These are phyloP conservation scores for Capsella bursapastoris DNA, from an alignment of 345 rosid genomes.

Conservation along the genomic window DNA sequence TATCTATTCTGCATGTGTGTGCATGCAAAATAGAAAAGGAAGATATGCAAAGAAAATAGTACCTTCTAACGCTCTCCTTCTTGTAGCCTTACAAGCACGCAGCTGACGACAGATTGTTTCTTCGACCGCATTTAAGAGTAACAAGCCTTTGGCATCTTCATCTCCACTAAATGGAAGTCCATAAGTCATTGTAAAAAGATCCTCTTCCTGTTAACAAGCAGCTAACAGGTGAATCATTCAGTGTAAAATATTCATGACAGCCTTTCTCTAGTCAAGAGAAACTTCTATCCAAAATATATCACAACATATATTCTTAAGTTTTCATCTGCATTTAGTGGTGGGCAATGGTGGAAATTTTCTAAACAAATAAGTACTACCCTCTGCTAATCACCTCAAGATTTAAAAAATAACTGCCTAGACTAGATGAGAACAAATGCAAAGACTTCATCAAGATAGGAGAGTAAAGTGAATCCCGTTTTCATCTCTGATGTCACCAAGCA, in stretches of 20 bases:
- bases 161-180: constrained; percentile 82
- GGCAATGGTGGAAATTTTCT: not conserved
- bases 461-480: constrained; percentile 3
- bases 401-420: not conserved
- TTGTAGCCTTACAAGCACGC: constrained; percentile 82
- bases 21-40: constrained; percentile 19
- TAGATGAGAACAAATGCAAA: constrained; percentile 10
- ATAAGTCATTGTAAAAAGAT: constrained; percentile 83
- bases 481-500: constrained; percentile 14
- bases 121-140: constrained; percentile 87
- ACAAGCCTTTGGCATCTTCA: constrained; percentile 86
- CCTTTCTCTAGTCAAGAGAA: not conserved
- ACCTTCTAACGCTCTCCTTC: constrained; percentile 74
- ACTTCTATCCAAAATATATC: constrained; percentile 16
- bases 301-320: constrained; percentile 5
- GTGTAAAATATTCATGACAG: constrained; percentile 5
- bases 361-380: constrained; percentile 1
- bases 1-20: not conserved
- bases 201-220: constrained; percentile 76
- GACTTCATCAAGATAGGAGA: constrained; percentile 1
- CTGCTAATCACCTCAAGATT: constrained; percentile 14
- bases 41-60: constrained; percentile 35
- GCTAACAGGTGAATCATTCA: constrained; percentile 16
- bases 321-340: not conserved
- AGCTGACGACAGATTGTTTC: constrained; percentile 86